A percentile compares a stretch with the other conserved stretches of the same genome.
These are phyloP conservation scores for Ophiostoma sp. DNA, from an alignment of 2,329 filamentous ascomycete genomes.

Conservation along the genomic window DNA sequence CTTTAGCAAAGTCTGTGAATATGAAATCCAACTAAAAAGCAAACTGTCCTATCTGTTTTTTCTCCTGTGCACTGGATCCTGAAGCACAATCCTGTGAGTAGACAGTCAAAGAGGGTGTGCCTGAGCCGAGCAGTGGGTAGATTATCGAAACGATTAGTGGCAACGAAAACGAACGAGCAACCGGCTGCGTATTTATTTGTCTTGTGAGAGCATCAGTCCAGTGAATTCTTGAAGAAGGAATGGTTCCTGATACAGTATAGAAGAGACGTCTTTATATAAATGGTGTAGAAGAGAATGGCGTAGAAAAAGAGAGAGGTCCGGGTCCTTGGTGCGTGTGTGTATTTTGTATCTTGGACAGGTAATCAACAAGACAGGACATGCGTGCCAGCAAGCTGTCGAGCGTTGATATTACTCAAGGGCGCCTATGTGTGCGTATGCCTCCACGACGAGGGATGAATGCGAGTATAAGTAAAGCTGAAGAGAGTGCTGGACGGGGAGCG, in stretches of 20 bases:
- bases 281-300: too few species aligned
- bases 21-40: too few species aligned
- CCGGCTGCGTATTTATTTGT: not conserved
- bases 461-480: not conserved
- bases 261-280: not conserved
- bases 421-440: not conserved
- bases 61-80: too few species aligned
- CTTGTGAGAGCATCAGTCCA: not conserved
- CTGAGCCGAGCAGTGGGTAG: not conserved
- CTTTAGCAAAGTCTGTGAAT: too few species aligned
- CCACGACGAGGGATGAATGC: not conserved
- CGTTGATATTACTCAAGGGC: not conserved
- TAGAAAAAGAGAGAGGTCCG: too few species aligned
- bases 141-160: not conserved
- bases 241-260: not conserved
- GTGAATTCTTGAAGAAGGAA: not conserved
- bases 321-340: too few species aligned
- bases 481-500: not conserved
- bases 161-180: not conserved
- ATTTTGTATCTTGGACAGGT: not conserved
- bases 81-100: too few species aligned
- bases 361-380: slow-evolving; percentile 17
- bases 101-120: not conserved
- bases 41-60: too few species aligned
- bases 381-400: slow-evolving; percentile 19